Evolutionary conservation across 306 rosid species (phyloP).

Genomic region (Herpetospermum pedunculosum): DNA sequence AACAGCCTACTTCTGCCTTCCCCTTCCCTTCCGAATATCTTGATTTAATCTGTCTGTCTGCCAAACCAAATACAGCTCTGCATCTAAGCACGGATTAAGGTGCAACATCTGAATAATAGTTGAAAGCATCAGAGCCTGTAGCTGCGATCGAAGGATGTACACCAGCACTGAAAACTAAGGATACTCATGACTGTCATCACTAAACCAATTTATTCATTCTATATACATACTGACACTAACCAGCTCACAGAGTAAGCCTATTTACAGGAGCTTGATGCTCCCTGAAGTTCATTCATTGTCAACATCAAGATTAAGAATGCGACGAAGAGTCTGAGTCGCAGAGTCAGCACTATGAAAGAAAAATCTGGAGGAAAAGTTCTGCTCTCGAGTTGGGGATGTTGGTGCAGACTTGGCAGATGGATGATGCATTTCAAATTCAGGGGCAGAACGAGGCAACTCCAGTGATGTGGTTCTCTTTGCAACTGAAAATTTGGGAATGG

Average conservation of each 20-base stretch:
- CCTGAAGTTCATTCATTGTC: constrained; percentile 10
- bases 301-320: constrained; percentile 15
- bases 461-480: constrained; percentile 54
- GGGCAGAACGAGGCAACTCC: constrained; percentile 5
- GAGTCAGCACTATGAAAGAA: constrained; percentile 12
- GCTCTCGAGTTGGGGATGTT: constrained; percentile 15
- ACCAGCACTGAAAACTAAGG: not conserved
- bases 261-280: constrained; percentile 13
- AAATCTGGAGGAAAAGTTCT: not conserved
- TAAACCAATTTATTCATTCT: constrained; percentile 10
- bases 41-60: not conserved
- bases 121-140: not conserved
- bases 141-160: not conserved
- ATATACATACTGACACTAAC: constrained; percentile 10
- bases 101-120: not conserved
- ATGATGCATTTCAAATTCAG: constrained; percentile 14
- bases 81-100: not conserved
- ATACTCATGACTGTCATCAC: constrained; percentile 9
- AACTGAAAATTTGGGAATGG: constrained; percentile 75
- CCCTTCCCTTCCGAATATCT: too few species aligned
- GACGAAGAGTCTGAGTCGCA: constrained; percentile 17
- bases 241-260: constrained; percentile 1
- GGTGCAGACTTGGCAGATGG: constrained; percentile 15
- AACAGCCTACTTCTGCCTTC: not conserved
- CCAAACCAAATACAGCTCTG: not conserved